Conservation (phyloP, 169 alveolate genomes). For the Theileria annulata region DNA sequence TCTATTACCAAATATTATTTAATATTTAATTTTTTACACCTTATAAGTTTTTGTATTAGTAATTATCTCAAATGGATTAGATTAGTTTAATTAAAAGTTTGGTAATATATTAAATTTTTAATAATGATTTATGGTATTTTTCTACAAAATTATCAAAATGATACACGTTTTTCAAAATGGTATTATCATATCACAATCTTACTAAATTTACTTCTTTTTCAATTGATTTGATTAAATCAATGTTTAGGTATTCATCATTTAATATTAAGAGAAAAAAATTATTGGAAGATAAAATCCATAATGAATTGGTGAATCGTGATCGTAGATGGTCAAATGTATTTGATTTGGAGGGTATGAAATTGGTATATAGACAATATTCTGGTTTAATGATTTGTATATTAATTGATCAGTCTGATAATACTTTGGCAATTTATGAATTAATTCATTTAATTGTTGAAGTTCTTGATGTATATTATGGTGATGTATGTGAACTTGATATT, state of each 20-base stretch:
- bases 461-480: slow-evolving; percentile 95
- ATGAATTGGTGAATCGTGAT: slow-evolving; percentile 33
- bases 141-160: slow-evolving; percentile 52
- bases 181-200: not conserved
- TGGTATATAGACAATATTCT: slow-evolving; percentile 58
- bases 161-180: slow-evolving; percentile 65
- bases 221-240: too few species aligned
- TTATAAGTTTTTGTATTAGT: too few species aligned
- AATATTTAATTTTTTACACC: too few species aligned
- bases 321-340: slow-evolving; percentile 54
- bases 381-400: slow-evolving; percentile 45
- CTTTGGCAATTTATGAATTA: slow-evolving; percentile 94
- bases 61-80: too few species aligned
- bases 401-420: slow-evolving; percentile 91
- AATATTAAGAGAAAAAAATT: slow-evolving; percentile 26
- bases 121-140: slow-evolving; percentile 66
- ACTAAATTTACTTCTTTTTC: not conserved
- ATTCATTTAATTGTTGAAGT: slow-evolving; percentile 98
- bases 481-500: slow-evolving; percentile 92
- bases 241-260: slow-evolving; percentile 41
- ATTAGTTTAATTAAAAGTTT: too few species aligned
- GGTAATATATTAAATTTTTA: too few species aligned
- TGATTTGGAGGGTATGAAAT: slow-evolving; percentile 60
- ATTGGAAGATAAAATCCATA: slow-evolving; percentile 48
- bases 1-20: too few species aligned